A percentile compares a stretch with the other conserved stretches of the same genome.
Evolutionary conservation across 176 grass and related monocot species (phyloP).

Genomic region (Urochloa ruziziensis): DNA sequence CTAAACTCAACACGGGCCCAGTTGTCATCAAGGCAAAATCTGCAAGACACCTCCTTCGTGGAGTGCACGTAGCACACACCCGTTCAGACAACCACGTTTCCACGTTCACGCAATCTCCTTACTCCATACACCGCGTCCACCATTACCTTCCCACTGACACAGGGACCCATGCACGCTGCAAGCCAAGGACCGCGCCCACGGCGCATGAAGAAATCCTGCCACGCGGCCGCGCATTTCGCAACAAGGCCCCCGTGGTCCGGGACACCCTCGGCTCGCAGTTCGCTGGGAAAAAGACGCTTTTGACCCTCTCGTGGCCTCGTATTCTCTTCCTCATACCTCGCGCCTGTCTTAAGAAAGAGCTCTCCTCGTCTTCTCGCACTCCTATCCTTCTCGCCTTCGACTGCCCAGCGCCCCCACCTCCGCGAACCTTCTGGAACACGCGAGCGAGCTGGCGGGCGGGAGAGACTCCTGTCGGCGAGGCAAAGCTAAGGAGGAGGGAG

Average conservation of each 20-base stretch:
- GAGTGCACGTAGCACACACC: constrained; percentile 10
- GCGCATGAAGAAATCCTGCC: background rate
- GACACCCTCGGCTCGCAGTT: background rate
- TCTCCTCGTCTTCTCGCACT: constrained; percentile 13
- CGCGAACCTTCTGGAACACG: constrained; percentile 44
- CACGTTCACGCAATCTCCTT: fast-evolving
- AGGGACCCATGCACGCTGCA: fast-evolving
- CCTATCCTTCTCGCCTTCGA: constrained; percentile 25
- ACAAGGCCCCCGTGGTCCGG: background rate
- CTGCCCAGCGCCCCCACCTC: background rate
- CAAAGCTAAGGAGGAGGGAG: background rate
- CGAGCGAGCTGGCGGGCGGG: constrained; percentile 12
- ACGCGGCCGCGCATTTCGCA: background rate
- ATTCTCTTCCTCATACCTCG: constrained; percentile 33
- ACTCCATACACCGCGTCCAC: background rate
- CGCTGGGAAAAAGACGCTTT: constrained; percentile 3
- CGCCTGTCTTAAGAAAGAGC: background rate
- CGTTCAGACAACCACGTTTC: background rate
- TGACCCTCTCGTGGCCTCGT: constrained; percentile 27
- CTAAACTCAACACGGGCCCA: background rate
- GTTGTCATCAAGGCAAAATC: background rate
- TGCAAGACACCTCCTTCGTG: background rate
- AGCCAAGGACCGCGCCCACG: background rate
- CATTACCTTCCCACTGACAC: fast-evolving
- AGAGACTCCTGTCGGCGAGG: background rate